Evolutionary conservation across 495 filamentous ascomycete species (phyloP).

Genomic region (Hypoxylon perforatum): DNA sequence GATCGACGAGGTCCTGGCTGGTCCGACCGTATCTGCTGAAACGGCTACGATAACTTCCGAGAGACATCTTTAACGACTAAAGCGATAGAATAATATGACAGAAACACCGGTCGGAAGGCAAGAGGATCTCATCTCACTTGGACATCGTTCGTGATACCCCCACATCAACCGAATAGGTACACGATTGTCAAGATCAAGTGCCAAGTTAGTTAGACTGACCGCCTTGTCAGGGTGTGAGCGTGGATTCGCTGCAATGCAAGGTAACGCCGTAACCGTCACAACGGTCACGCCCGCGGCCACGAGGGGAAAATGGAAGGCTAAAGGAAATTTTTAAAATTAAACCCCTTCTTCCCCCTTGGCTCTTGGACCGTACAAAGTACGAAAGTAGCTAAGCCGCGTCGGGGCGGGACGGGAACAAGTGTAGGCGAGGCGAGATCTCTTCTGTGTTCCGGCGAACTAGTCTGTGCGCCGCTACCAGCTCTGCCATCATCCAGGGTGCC

Average conservation of each 20-base stretch:
- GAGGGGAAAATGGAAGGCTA: slow-evolving; percentile 2
- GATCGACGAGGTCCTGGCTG: neutral
- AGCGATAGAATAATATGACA: neutral
- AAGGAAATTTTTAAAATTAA: slow-evolving; percentile 22
- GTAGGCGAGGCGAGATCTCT: slow-evolving; percentile 36
- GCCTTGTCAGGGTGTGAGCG: slow-evolving; percentile 16
- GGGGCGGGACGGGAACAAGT: slow-evolving; percentile 14
- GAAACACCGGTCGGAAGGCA: neutral
- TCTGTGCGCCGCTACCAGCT: slow-evolving; percentile 37
- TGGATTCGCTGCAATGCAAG: slow-evolving; percentile 28
- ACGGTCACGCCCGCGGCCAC: neutral
- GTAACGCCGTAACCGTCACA: slow-evolving; percentile 36
- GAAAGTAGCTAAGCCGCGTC: neutral
- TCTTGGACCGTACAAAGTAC: slow-evolving; percentile 9
- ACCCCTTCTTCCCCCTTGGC: slow-evolving; percentile 11
- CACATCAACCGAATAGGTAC: no score
- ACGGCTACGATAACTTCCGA: neutral
- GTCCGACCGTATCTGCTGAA: neutral
- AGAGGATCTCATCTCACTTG: no score
- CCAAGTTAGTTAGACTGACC: slow-evolving; percentile 10
- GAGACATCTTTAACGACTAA: no score
- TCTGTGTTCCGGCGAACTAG: slow-evolving; percentile 34
- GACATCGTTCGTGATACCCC: neutral
- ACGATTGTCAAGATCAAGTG: no score
- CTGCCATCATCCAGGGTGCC: slow-evolving; percentile 17